Evolutionary conservation across 768 basidiomycete species (phyloP).

Genomic region (Serendipita vermifera): DNA sequence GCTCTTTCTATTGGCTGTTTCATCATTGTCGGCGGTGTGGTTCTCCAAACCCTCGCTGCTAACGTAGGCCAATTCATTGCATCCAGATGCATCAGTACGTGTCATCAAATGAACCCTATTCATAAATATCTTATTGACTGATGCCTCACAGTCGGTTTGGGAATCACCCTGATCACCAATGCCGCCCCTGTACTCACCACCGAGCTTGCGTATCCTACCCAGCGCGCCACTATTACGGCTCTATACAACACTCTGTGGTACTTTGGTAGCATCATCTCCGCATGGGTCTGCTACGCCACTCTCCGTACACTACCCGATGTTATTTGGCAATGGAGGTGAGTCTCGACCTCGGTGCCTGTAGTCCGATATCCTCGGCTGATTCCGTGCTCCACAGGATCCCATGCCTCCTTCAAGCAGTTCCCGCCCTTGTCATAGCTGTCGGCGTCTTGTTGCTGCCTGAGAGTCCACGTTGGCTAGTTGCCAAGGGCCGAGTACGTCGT

Average conservation of each 20-base stretch:
- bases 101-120: neutral
- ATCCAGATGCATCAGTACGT: slow-evolving; percentile 34
- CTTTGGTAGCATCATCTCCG: slow-evolving; percentile 49
- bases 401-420: slow-evolving; percentile 45
- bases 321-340: slow-evolving; percentile 22
- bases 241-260: slow-evolving; percentile 64
- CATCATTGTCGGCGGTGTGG: slow-evolving; percentile 54
- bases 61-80: slow-evolving; percentile 42
- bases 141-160: slow-evolving; percentile 43
- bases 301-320: slow-evolving; percentile 23
- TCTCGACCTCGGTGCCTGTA: neutral
- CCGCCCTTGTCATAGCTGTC: slow-evolving; percentile 41
- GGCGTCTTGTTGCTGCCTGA: slow-evolving; percentile 55
- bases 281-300: slow-evolving; percentile 37
- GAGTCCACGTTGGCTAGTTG: slow-evolving; percentile 48
- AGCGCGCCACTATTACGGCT: slow-evolving; percentile 36
- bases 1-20: slow-evolving; percentile 47
- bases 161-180: slow-evolving; percentile 47
- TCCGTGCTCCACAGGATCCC: slow-evolving; percentile 32
- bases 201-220: slow-evolving; percentile 59
- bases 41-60: slow-evolving; percentile 38
- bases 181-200: slow-evolving; percentile 51
- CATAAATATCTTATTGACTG: neutral
- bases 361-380: neutral
- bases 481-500: slow-evolving; percentile 32